Conservation (phyloP, 2,329 filamentous ascomycete genomes). For the Fusarium odoratissimum region DNA sequence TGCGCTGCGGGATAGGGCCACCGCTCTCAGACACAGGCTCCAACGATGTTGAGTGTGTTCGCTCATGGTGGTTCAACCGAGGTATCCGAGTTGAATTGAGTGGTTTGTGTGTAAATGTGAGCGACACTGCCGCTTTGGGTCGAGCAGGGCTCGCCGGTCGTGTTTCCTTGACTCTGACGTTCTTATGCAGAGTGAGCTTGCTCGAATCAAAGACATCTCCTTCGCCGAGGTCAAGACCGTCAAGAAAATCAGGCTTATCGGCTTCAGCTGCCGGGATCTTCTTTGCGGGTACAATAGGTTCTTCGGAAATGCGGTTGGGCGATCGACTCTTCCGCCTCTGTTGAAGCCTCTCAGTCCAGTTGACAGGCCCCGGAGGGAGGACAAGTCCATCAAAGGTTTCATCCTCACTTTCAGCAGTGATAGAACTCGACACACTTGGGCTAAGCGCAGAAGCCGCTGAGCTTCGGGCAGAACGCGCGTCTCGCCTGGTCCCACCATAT, state of each 20-base stretch:
- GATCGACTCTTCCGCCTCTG: slow-evolving; percentile 73
- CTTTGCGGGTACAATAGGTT: slow-evolving; percentile 50
- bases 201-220: slow-evolving; percentile 83
- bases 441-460: slow-evolving; percentile 91
- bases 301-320: slow-evolving; percentile 59
- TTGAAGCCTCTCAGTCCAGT: slow-evolving; percentile 83
- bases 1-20: slow-evolving; percentile 71
- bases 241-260: slow-evolving; percentile 82
- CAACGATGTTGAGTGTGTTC: slow-evolving; percentile 76
- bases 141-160: slow-evolving; percentile 76
- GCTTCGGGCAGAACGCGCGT: slow-evolving; percentile 82
- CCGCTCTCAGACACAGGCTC: slow-evolving; percentile 94
- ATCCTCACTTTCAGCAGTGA: slow-evolving; percentile 92
- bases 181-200: slow-evolving; percentile 88
- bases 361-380: slow-evolving; percentile 83
- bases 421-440: slow-evolving; percentile 90
- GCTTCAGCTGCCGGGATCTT: slow-evolving; percentile 52
- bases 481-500: slow-evolving; percentile 86
- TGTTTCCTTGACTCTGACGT: slow-evolving; percentile 85
- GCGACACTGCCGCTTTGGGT: slow-evolving; percentile 79
- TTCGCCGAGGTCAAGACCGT: slow-evolving; percentile 87
- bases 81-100: slow-evolving; percentile 76
- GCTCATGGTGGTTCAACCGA: slow-evolving; percentile 77
- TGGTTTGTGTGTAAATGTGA: slow-evolving; percentile 92
- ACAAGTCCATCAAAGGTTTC: slow-evolving; percentile 92